phyloP scores from a whole-genome alignment of 202 grass and related monocot genomes.

The Dendrocalamus latiflorus region DNA sequence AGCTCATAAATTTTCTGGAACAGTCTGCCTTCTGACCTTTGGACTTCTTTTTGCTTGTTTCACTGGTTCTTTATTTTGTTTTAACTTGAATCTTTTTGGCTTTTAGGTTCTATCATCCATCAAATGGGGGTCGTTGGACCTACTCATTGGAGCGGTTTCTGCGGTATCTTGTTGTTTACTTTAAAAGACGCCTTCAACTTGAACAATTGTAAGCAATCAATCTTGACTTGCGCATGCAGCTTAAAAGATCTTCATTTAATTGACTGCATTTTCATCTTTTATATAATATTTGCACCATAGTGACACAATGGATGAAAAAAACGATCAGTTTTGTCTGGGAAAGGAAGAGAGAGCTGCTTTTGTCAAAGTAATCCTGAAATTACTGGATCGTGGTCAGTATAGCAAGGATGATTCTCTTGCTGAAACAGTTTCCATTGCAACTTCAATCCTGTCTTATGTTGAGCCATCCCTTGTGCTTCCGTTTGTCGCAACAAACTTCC shows the following conservation, averaged over 20 bases:
- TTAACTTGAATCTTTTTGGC: conserved; percentile 3
- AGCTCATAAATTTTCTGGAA: conserved; percentile 84
- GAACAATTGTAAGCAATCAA: conserved; percentile 73
- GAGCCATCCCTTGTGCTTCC: conserved; percentile 86
- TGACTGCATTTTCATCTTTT: conserved; percentile 20
- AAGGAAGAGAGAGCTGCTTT: conserved; percentile 67
- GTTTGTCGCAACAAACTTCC: conserved; percentile 74
- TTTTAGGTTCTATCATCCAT: conserved; percentile 95
- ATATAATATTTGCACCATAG: conserved; percentile 36
- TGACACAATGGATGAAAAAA: conserved; percentile 25
- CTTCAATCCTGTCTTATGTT: conserved; percentile 82
- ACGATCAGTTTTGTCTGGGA: conserved; percentile 44
- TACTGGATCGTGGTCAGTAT: conserved; percentile 91
- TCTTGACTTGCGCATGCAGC: background rate
- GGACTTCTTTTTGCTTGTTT: conserved; percentile 22
- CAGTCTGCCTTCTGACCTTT: conserved; percentile 66
- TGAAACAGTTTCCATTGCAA: conserved; percentile 79
- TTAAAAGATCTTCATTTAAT: conserved; percentile 13
- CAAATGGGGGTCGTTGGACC: conserved; percentile 95
- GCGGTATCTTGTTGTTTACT: conserved; percentile 75
- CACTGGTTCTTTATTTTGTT: conserved; percentile 23
- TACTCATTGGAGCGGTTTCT: conserved; percentile 78
- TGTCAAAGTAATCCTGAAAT: conserved; percentile 74
- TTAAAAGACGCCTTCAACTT: conserved; percentile 73
- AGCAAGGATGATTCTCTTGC: conserved; percentile 94